Percentiles rank a stretch among this genome's conserved stretches.
Conservation (phyloP, 2,329 filamentous ascomycete genomes). For the Cephalotrichum gorgonifer region DNA sequence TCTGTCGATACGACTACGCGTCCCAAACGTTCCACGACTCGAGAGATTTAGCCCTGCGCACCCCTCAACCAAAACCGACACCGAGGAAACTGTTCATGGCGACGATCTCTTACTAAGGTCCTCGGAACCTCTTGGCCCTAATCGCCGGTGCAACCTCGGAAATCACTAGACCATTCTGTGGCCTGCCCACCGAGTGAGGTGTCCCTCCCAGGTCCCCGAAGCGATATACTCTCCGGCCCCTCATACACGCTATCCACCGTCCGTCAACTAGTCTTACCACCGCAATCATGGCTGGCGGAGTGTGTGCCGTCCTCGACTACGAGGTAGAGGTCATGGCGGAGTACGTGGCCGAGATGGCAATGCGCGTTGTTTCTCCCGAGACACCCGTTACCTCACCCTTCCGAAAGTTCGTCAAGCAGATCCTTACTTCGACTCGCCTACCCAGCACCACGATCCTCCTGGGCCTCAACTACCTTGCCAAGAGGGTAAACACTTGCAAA, state of each 20-base stretch:
- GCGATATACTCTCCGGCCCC: not conserved
- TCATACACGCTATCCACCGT: not conserved
- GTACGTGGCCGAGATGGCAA: slow-evolving; percentile 84
- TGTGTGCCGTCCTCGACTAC: slow-evolving; percentile 90
- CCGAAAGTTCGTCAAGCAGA: slow-evolving; percentile 85
- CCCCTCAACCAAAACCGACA: not conserved
- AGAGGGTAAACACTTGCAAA: slow-evolving; percentile 68
- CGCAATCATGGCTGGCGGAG: slow-evolving; percentile 62
- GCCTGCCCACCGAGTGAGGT: not conserved
- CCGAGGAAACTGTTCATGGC: slow-evolving; percentile 2
- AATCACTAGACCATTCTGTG: slow-evolving; percentile 1
- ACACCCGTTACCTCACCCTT: slow-evolving; percentile 57
- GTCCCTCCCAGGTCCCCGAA: slow-evolving; percentile 1
- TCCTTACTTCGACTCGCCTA: slow-evolving; percentile 79
- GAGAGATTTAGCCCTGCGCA: not conserved
- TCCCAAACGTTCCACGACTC: not conserved
- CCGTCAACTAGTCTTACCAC: slow-evolving; percentile 2
- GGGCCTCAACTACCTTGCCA: slow-evolving; percentile 80
- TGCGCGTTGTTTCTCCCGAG: slow-evolving; percentile 43
- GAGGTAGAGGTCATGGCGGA: slow-evolving; percentile 95
- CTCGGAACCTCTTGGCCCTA: not conserved
- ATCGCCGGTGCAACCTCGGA: slow-evolving; percentile 3
- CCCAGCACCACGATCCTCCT: slow-evolving; percentile 86
- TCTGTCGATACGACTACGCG: no score
- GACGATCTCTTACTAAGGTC: not conserved